Base-by-base conservation (phyloP, 176 grass and related monocot genomes). In the Tuctoria greenei region DNA sequence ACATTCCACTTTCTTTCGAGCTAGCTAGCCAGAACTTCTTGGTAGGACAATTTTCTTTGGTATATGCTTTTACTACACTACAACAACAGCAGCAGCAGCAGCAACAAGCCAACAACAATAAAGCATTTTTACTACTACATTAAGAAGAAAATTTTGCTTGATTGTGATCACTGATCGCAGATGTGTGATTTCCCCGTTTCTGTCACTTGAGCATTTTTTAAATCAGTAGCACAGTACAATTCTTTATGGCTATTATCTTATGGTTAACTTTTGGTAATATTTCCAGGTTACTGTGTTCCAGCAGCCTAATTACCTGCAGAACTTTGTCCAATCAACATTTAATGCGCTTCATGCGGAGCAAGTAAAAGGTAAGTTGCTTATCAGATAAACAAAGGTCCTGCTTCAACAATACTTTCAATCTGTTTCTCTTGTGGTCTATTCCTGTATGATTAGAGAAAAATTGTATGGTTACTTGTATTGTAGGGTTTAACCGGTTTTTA, bases 291-390 rank as follows among this genome's bases (percentile, higher is more conserved):
- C 91, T 67, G 95, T 94, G 62, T 98, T 98, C 82, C 87, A 88
- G 84, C 82, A 94, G 84, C 86, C 91, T 57, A 79, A 92, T 80
- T 98, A 98, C 73, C 91, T 98, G 10, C 87, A 93, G 42, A 98
- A 98, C 80, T 98, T 98, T 88, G 91, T 98, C 57, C 95, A 98
- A 40, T 66, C 95, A 75, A 98, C 95, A 77, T 98, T 98, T 56
- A 88, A 98, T 77, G 91, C 95, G 11, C 95, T 98, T 86, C 81
- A 84, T 34, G 72, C 78, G 5, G 91, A 98, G 27, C 80, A 91
- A 88, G 95, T 98, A 49, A 91, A 94, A 87, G 95, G 95, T 92
- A 81, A 69, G 64, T 39, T 82, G 43, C 15, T 76, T 79, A 46
- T 79, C 39, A 66, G 43, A 87, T 64, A 60, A 81, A 65, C 23